A percentile compares a stretch with the other conserved stretches of the same genome.
These are phyloP conservation scores for Clonostachys solani DNA, from an alignment of 2,329 filamentous ascomycete species.

Conservation along the genomic window DNA sequence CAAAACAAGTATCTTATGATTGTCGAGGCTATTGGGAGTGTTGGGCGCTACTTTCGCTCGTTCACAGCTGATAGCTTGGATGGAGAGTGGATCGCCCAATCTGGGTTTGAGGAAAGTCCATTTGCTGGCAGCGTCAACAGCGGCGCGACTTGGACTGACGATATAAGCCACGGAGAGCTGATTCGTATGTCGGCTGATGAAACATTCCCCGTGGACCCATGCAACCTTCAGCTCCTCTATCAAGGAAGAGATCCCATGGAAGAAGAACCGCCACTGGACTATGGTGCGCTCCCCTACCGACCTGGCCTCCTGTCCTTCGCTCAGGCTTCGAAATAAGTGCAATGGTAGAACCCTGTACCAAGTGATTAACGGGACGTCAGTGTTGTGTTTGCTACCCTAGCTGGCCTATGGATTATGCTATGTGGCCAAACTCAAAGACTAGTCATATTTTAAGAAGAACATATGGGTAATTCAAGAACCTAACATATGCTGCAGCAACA, in stretches of 20 bases:
- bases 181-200: constrained; percentile 53
- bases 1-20: constrained; percentile 60
- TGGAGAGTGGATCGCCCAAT: constrained; percentile 55
- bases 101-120: constrained; percentile 48
- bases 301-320: constrained; percentile 46
- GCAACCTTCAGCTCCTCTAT: constrained; percentile 62
- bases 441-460: too few species aligned
- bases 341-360: too few species aligned
- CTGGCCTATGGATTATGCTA: too few species aligned
- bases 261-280: constrained; percentile 26
- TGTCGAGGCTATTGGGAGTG: constrained; percentile 55
- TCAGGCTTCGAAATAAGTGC: neutral
- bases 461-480: too few species aligned
- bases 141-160: constrained; percentile 61
- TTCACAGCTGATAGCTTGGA: constrained; percentile 55
- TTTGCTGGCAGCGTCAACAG: constrained; percentile 66
- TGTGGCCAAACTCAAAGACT: too few species aligned
- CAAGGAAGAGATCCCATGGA: constrained; percentile 44
- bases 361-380: too few species aligned
- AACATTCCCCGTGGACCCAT: constrained; percentile 58
- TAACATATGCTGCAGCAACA: too few species aligned
- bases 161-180: constrained; percentile 63
- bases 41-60: constrained; percentile 62
- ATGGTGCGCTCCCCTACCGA: constrained; percentile 47
- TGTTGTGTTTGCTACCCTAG: too few species aligned